A percentile compares a stretch with the other conserved stretches of the same genome.
Evolutionary conservation across 2,329 filamentous ascomycete species (phyloP).

Genomic region (Paecilomyces variotii): DNA sequence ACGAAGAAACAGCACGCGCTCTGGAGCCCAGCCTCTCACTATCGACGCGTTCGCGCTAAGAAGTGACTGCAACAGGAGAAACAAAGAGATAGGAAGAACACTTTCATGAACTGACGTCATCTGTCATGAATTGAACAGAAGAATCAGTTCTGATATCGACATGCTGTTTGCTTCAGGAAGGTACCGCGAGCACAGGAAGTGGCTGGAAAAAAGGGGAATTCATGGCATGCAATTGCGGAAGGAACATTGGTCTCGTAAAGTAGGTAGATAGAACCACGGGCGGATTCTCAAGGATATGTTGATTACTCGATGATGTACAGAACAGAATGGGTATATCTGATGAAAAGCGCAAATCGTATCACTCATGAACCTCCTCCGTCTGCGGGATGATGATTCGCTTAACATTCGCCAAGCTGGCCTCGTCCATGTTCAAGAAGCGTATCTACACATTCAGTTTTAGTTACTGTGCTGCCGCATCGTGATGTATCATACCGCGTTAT

Average conservation of each 20-base stretch:
- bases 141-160: not conserved
- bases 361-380: conserved; percentile 16
- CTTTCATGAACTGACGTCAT: not conserved
- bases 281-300: not conserved
- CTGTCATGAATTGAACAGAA: not conserved
- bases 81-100: not conserved
- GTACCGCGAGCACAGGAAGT: not conserved
- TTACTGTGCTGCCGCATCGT: not conserved
- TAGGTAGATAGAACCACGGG: not conserved
- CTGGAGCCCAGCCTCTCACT: not conserved
- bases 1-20: not conserved
- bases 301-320: not conserved
- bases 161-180: not conserved
- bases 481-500: not conserved
- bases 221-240: not conserved
- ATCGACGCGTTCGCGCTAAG: not conserved
- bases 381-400: conserved; percentile 29
- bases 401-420: conserved; percentile 21
- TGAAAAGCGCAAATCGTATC: conserved; percentile 8
- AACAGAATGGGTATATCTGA: conserved; percentile 15
- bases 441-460: conserved; percentile 23
- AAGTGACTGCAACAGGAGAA: not conserved
- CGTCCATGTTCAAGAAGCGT: conserved; percentile 32
- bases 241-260: not conserved
- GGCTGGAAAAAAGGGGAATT: not conserved